Base-by-base conservation (phyloP, 129 eudicot species). In the Logfia minima region DNA sequence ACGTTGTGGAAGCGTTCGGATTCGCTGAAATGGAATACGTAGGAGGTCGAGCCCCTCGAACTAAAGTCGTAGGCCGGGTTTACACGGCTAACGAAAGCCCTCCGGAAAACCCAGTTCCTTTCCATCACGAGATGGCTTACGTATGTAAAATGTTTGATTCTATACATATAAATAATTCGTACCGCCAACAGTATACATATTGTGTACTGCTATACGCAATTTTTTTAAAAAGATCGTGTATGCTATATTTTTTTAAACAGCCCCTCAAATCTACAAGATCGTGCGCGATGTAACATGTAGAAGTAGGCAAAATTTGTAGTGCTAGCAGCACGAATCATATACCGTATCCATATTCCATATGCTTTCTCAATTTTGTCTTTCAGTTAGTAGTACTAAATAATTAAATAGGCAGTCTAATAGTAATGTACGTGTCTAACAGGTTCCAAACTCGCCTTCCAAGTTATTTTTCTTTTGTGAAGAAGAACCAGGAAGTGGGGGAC, bases 401-500 rank as follows among this genome's bases (percentile, higher is more conserved):
- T 32, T 5, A 35, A 35, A 35, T 6, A 35, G 9, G 41, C 41
- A 35, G 41, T 8, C 41, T 35, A 35, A 35, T 35, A 6, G 41
- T 35, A 35, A 7, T 35, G 41, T 35, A 6, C 41, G 9, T 35
- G 8, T 35, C 6, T 61, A 43, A 69, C 72, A 89, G 98, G 86
- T 84, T 51, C 89, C 90, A 0, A 80, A 86, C 68, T 85, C 77
- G 58, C 98, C 96, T 4, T 67, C 88, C 32, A 90, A 90, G 78
- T 29, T 93, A 85, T 87, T 93, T 48, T 88, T 93, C 96, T 90
- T 82, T 66, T 93, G 98, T 61, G 98, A 87, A 64, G 93, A 88
- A 70, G 98, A 83, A 77, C 96, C 98, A 71, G 92, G 66, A 77
- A 48, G 21, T 5, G 96, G 95, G 41, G 98, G 96, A 84, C 92